These are phyloP conservation scores for Paecilomyces formosus DNA, from an alignment of 2,329 filamentous ascomycete species.

Conservation along the genomic window DNA sequence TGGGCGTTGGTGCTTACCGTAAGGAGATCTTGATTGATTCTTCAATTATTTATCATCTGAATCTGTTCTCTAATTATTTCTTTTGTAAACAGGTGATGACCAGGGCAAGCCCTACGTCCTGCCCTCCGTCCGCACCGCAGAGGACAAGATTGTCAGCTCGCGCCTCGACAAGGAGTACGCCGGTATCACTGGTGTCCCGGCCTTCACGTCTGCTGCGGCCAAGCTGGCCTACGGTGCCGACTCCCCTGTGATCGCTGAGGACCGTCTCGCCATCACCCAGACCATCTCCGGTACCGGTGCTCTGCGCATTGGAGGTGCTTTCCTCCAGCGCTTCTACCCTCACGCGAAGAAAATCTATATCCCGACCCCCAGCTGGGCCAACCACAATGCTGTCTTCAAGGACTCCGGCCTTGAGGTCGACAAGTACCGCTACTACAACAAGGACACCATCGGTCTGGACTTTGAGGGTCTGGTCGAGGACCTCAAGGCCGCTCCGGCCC, in stretches of 20 bases:
- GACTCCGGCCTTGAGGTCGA: constrained; percentile 85
- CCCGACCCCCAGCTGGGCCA: constrained; percentile 92
- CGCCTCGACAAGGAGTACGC: constrained; percentile 95
- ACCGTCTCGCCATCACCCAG: constrained; percentile 85
- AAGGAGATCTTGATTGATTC: constrained; percentile 13
- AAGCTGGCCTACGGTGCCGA: constrained; percentile 81
- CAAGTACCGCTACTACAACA: constrained; percentile 99
- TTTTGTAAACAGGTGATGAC: constrained; percentile 56
- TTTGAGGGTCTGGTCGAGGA: constrained; percentile 89
- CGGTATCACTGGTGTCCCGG: constrained; percentile 89
- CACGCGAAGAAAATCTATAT: constrained; percentile 94
- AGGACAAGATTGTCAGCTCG: constrained; percentile 72
- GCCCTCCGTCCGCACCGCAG: constrained; percentile 81
- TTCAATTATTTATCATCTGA: neutral
- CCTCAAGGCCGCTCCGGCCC: constrained; percentile 78
- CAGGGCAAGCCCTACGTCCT: constrained; percentile 97
- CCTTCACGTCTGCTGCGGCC: constrained; percentile 89
- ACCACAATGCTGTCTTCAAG: constrained; percentile 94
- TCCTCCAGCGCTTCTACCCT: constrained; percentile 86
- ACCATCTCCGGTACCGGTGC: constrained; percentile 97
- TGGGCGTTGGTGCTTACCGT: constrained; percentile 97
- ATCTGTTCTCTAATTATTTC: neutral
- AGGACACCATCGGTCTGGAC: constrained; percentile 95
- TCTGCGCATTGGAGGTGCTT: constrained; percentile 87
- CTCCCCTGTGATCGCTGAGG: constrained; percentile 64